Base-by-base conservation (phyloP, 768 basidiomycete species). In the Lactarius quietus region DNA sequence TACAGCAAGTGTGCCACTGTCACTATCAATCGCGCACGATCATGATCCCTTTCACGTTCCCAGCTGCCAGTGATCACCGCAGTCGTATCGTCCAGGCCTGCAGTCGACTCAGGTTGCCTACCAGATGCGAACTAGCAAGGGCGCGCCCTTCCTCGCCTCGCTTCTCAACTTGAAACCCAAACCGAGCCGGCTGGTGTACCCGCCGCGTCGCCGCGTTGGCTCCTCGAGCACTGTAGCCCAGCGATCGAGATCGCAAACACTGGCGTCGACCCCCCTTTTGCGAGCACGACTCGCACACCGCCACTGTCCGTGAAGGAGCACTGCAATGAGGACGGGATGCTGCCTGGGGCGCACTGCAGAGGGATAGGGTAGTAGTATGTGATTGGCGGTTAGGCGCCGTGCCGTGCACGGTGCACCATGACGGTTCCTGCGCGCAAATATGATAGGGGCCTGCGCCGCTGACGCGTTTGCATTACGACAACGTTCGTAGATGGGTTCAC, bases 311-410 rank as follows among this genome's bases (percentile, higher is more conserved):
- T 51, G 48, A 51, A 26, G 48, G 17, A 29, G 14, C 20, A n/a
- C 35, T 51, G 57, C 62, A 57, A 57, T 63, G 56, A 63, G 62
- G 63, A 48, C 57, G 14, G 3, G n/a, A 14, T 31, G 48, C 29
- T 6, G 57, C 29, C 38, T 62, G 61, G 54, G 35, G 41, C 43
- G 54, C 41, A 28, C 33, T 2, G 38, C 33, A 54, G 41, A 8
- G 33, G 28, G 26, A 56, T 35, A 64, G 57, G 63, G 63, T 53
- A 51, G n/a, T n/a, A n/a, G n/a, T n/a, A n/a, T n/a, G n/a, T 51
- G 48, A 28, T 51, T 51, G 26, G 6, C 48, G 23, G 12, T 26
- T 51, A 23, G 33, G 33, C 33, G 33, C 14, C 23, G 48, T 12
- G n/a, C n/a, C n/a, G n/a, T n/a, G n/a, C 48, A 23, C 48, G 23